Base-by-base conservation (phyloP, 768 basidiomycete species). In the Hygrocybe punicea region DNA sequence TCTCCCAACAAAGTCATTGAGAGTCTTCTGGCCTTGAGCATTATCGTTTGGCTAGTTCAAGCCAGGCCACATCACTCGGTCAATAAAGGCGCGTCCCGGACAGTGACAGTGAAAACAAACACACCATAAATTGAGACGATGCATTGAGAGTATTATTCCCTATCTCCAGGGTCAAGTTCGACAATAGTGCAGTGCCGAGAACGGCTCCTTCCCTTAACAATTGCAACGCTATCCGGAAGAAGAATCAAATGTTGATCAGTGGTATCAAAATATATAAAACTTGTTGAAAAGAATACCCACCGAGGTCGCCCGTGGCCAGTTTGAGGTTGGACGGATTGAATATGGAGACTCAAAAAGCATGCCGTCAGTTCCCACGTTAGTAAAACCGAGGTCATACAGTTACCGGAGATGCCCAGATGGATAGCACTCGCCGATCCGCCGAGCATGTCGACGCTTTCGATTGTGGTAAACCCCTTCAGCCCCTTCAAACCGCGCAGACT, bases 261-360 rank as follows among this genome's bases (percentile, higher is more conserved):
- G n/a, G n/a, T n/a, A n/a, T n/a, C n/a, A n/a, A n/a, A 29, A 29
- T 8, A 29, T 4, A 29, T 29, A 29, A 4, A 29, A 29, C 29
- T 29, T 29, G 29, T n/a, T n/a, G 42, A 39, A 29, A 40, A 57
- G 25, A 33, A 45, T n/a, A 71, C 84, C 58, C 62, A 87, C 85
- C 79, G 54, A 89, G 65, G 63, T 89, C 84, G 14, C 86, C 87
- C 2, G 78, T 79, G 7, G 74, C 65, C 21, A 91, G 70, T 57
- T 84, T 78, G 51, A 91, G 73, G 64, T 80, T 85, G 6, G 84
- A 86, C 10, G 86, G 88, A 65, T 91, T 91, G 63, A 73, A 63
- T 7, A 91, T 87, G 5, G 78, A 71, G 21, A 86, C 85, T 83
- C 56, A 39, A 42, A 52, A 40, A 58, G 29, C 8, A 29, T 29